Evolutionary conservation across 495 filamentous ascomycete species (phyloP), one percentile per base, ranked within the genome.

Genomic region (Apodospora peruviana): DNA sequence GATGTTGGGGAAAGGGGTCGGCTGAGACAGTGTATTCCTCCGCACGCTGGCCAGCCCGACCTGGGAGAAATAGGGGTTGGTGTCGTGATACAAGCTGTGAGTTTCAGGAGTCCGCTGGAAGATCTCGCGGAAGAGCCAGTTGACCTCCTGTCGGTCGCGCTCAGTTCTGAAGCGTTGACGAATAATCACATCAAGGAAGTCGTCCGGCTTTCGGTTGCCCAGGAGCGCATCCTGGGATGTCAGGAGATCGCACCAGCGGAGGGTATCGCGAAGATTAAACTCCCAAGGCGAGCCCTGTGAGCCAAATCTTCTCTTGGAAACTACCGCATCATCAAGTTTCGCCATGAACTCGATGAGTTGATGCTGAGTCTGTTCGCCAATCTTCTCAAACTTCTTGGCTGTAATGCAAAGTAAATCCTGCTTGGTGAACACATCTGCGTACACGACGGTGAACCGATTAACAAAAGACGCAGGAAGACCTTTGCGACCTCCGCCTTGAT

Each of bases 371-470:
- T 71, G 64, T 1, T 61, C 47, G 5, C 80, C 67, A 27, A 86
- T 76, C 3, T 66, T 65, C 11, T 86, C 84, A 66, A 88, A 96
- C 43, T 85, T 76, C 47, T 83, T 85, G 11, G 74, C 76, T 27
- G 88, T 93, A 49, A 99, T 97, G 17, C 82, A 72, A 54, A 81
- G 76, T 53, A 97, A 62, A 72, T 99, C 94, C 40, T 86, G 73
- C 40, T 87, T 70, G 16, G 76, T 86, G 61, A 96, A 91, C 22
- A 84, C 78, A 58, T 97, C 94, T 51, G 91, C 85, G 73, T 96
- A 97, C 0, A 97, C 94, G 2, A 99, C 91, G 25, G 91, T 95
- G 61, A 99, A 99, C 39, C 94, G 86, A 64, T 99, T 95, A 36
- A 97, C 91, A 47, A 99, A 99, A 5, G 93, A 97, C 45, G 84